Conservation (phyloP, 768 basidiomycete species). For the button mushroom (Agaricus bisporus) region DNA sequence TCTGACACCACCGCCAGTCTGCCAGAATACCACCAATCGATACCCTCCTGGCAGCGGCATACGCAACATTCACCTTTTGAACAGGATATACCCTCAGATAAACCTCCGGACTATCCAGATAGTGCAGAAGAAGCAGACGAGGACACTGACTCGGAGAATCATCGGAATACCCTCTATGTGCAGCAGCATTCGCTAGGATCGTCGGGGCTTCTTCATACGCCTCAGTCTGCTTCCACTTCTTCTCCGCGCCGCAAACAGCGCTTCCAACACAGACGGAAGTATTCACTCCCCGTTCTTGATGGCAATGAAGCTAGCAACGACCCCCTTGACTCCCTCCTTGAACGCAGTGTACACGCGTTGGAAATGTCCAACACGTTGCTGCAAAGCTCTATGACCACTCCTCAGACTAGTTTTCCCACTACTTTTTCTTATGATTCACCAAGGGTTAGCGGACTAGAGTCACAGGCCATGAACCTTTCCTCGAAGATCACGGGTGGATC, state of each 20-base stretch:
- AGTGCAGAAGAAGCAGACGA: slow-evolving; percentile 73
- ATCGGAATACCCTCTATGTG: slow-evolving; percentile 13
- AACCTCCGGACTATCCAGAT: slow-evolving; percentile 71
- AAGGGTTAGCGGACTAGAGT: slow-evolving; percentile 41
- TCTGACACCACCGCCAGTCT: slow-evolving; percentile 61
- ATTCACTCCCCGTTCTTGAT: neutral
- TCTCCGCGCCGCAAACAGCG: slow-evolving; percentile 3
- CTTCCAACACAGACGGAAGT: slow-evolving; percentile 7
- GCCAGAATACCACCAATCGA: slow-evolving; percentile 48
- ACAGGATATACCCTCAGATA: slow-evolving; percentile 38
- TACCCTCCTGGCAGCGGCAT: slow-evolving; percentile 8
- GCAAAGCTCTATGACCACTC: slow-evolving; percentile 69
- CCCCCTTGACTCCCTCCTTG: slow-evolving; percentile 70
- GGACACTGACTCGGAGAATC: slow-evolving; percentile 42
- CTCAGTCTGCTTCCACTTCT: neutral
- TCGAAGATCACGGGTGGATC: slow-evolving; percentile 42
- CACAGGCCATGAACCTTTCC: slow-evolving; percentile 45
- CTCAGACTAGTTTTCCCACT: slow-evolving; percentile 47
- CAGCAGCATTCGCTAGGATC: slow-evolving; percentile 1
- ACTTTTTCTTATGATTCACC: slow-evolving; percentile 42
- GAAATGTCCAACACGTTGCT: slow-evolving; percentile 81
- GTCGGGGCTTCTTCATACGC: neutral
- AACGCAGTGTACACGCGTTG: slow-evolving; percentile 77
- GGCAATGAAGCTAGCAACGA: slow-evolving; percentile 25
- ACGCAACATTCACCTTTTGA: slow-evolving; percentile 10